Evolutionary conservation across 768 basidiomycete genomes (phyloP), one percentile per base, ranked within the genome.

Genomic region (Suillus subaureus): DNA sequence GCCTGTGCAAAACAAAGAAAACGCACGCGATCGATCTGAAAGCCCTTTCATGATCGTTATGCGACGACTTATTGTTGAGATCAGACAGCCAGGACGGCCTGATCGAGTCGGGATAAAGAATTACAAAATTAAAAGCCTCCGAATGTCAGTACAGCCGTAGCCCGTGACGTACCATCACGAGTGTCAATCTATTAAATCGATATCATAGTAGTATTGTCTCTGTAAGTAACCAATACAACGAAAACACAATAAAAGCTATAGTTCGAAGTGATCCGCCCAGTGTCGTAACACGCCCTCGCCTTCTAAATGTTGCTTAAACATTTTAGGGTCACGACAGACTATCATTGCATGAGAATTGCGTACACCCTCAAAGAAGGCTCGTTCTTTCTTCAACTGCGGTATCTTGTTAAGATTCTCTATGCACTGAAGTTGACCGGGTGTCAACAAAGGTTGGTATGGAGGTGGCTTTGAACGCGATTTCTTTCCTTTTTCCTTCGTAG

Each of bases 341-440:
- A 95, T 89, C 64, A 85, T 79, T 6, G 83, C 91, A 76, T 95
- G 93, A 33, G 91, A 79, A 70, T 93, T 93, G 45, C 77, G 72
- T 28, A 88, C 81, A 1, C 78, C 77, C 23, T 81, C 77, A 69
- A 94, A 88, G 72, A 86, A 92, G 23, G 85, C 90, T 23, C 85
- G 74, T 69, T 91, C 84, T 77, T 94, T 94, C 79, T 87, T 83
- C 56, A 94, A 72, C 37, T 80, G 76, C 0, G 91, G 90, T 13
- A 94, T 82, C 51, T 79, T 79, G 74, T 94, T 94, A 45, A 95
- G 79, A 74, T 80, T 83, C 7, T 76, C 77, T 6, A 85, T 85
- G 40, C 90, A 87, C 64, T 78, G 80, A 18, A 75, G 81, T 71
- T 95, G 93, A 13, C 82, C 71, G 2, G 84, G 79, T 21, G 84